These are phyloP conservation scores for Metschnikowia koreensis DNA, from an alignment of 805 yeast species.

Conservation along the genomic window DNA sequence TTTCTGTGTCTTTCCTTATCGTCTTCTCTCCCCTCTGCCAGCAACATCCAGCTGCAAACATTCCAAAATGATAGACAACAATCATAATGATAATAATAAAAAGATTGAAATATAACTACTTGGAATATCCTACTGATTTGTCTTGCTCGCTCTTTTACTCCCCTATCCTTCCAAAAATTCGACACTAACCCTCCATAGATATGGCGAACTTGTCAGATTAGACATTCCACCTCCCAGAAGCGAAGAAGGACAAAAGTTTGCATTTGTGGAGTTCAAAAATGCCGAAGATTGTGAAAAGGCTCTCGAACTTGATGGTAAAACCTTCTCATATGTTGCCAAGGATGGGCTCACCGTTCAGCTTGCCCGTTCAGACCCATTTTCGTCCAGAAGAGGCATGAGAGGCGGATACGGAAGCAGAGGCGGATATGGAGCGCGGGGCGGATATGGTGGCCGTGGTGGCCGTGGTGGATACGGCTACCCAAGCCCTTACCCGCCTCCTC, in stretches of 20 bases:
- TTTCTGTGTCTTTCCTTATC: conserved; percentile 4
- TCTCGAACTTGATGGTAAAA: conserved; percentile 45
- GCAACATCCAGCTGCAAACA: too few species aligned
- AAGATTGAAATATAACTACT: too few species aligned
- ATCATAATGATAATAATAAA: too few species aligned
- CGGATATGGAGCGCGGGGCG: conserved; percentile 22
- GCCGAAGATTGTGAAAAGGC: conserved; percentile 56
- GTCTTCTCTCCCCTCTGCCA: conserved; percentile 4
- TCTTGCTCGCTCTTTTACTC: conserved; percentile 3
- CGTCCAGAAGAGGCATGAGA: conserved; percentile 32
- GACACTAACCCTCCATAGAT: conserved; percentile 33
- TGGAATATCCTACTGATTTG: too few species aligned
- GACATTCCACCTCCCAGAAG: conserved; percentile 64
- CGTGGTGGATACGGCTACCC: conserved; percentile 28
- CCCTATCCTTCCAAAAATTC: conserved; percentile 3
- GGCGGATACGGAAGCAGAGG: conserved; percentile 21
- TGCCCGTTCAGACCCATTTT: conserved; percentile 55
- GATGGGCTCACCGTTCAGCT: conserved; percentile 50
- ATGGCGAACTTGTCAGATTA: conserved; percentile 55
- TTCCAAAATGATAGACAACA: neutral
- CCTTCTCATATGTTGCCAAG: conserved; percentile 39
- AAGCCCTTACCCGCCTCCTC: conserved; percentile 17
- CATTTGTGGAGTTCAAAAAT: conserved; percentile 58
- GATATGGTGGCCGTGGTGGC: conserved; percentile 13
- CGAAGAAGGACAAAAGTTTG: conserved; percentile 58